Base-by-base conservation (phyloP, 177 flowering plant species). In the Vitis hybrid region DNA sequence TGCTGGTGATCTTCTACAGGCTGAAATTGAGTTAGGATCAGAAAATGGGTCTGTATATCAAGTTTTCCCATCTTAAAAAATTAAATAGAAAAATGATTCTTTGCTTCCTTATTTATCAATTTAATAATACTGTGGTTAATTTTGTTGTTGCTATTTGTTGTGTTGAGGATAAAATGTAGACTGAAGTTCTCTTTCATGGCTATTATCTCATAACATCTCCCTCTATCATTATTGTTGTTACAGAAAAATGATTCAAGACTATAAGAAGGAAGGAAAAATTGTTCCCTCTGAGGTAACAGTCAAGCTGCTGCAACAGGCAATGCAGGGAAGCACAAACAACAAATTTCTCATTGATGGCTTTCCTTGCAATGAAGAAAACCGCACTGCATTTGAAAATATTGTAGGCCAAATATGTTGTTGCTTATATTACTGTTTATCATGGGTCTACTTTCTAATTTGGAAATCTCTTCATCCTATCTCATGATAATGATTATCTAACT, bases 1-100 rank as follows among this genome's bases (percentile, higher is more conserved):
- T 75, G 88, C 83, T 51, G 92, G 88, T 66, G 90, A 87, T 58
- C 86, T 87, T 72, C 91, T 88, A 16, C 74, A 85, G 65, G 83
- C 80, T 57, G 91, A 88, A 77, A 66, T 72, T 49, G 75, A 79
- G 53, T 83, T 79, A 48, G 82, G 84, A 51, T 82, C 85, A 56
- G 78, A 82, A 59, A 59, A 76, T 71, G 87, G 85, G 85, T 84
- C 67, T 26, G 59, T 56, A 13, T 58, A 8, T 18, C 10, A 45
- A 65, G 31, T 2, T 51, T 66, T 51, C 9, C 51, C 9, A 14
- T 53, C 57, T 53, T 53, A 5, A 53, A 53, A 15, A 14, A 14
- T 16, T 53, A 11, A 14, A 53, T 53, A 12, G 12, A 14, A 53
- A 53, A 14, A 2, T 7, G 26, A 22, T 1, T 18, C 3, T 56